These are phyloP conservation scores for Pseudogymnoascus sp. DNA, from an alignment of 2,329 filamentous ascomycete genomes.

Conservation along the genomic window DNA sequence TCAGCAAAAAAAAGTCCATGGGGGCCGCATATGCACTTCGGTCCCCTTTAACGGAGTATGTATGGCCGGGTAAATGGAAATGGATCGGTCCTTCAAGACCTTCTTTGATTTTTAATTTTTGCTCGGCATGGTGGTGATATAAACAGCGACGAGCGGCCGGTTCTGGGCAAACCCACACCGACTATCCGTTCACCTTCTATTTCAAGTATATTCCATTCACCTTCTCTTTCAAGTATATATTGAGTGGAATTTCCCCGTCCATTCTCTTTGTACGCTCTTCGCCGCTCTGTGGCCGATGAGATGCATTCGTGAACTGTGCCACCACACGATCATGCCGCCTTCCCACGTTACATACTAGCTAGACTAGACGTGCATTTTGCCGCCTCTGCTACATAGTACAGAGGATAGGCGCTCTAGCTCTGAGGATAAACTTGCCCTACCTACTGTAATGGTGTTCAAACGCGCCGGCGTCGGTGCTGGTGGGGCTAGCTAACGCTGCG, in stretches of 20 bases:
- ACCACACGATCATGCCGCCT: background rate
- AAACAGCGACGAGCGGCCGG: background rate
- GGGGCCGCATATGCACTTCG: background rate
- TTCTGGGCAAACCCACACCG: background rate
- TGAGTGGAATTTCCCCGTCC: background rate
- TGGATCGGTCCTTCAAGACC: background rate
- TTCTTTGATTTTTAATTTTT: background rate
- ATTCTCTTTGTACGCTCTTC: background rate
- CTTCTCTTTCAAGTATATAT: background rate
- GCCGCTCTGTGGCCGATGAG: background rate
- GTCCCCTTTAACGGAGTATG: background rate
- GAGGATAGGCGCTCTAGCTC: background rate
- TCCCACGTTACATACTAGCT: slow-evolving; percentile 1
- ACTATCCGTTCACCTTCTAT: background rate
- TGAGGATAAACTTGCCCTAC: background rate
- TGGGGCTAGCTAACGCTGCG: background rate
- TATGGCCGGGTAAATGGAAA: background rate
- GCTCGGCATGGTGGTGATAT: background rate
- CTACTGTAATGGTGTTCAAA: background rate
- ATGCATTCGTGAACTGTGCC: background rate
- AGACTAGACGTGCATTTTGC: background rate
- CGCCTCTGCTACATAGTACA: background rate
- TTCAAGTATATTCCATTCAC: background rate
- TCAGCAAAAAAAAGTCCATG: background rate
- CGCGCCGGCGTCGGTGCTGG: background rate